Conservation (phyloP, 306 rosid species). For the Vicia sativa region DNA sequence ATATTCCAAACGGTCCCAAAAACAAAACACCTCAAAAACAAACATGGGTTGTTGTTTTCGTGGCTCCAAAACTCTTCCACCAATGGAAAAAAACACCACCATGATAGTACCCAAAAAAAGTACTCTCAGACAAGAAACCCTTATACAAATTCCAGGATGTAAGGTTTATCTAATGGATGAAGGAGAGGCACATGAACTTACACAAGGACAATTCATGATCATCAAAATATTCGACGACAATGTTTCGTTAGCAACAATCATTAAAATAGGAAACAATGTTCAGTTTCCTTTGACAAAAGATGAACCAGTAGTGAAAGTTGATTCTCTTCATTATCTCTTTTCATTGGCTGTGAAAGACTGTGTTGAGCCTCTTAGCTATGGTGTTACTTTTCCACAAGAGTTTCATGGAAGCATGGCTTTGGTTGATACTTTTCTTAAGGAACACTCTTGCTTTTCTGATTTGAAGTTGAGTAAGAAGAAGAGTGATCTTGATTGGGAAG, state of each 20-base stretch:
- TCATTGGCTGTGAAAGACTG: slow-evolving; percentile 75
- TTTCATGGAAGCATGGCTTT: slow-evolving; percentile 43
- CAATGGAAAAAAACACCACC: background rate
- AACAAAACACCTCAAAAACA: slow-evolving; percentile 31
- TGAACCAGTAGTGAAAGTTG: slow-evolving; percentile 88
- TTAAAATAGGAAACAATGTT: slow-evolving; percentile 65
- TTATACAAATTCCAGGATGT: slow-evolving; percentile 71
- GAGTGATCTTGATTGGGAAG: slow-evolving; percentile 75
- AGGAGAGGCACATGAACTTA: slow-evolving; percentile 71
- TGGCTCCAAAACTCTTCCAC: slow-evolving; percentile 38
- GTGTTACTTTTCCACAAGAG: slow-evolving; percentile 66
- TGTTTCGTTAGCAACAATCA: slow-evolving; percentile 63
- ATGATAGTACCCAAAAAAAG: slow-evolving; percentile 25
- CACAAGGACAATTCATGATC: slow-evolving; percentile 68
- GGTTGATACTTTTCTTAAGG: slow-evolving; percentile 70
- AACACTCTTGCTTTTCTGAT: slow-evolving; percentile 69
- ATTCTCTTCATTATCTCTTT: slow-evolving; percentile 65
- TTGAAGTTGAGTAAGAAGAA: slow-evolving; percentile 36
- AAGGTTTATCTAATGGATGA: slow-evolving; percentile 74
- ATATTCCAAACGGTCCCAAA: slow-evolving; percentile 36
- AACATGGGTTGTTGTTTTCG: slow-evolving; percentile 58
- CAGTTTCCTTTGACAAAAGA: slow-evolving; percentile 92
- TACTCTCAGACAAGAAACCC: slow-evolving; percentile 49
- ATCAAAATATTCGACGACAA: slow-evolving; percentile 56
- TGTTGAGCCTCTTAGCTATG: slow-evolving; percentile 84